Base-by-base conservation (phyloP, 176 grass and related monocot genomes). In the Bolboschoenus planiculmis region DNA sequence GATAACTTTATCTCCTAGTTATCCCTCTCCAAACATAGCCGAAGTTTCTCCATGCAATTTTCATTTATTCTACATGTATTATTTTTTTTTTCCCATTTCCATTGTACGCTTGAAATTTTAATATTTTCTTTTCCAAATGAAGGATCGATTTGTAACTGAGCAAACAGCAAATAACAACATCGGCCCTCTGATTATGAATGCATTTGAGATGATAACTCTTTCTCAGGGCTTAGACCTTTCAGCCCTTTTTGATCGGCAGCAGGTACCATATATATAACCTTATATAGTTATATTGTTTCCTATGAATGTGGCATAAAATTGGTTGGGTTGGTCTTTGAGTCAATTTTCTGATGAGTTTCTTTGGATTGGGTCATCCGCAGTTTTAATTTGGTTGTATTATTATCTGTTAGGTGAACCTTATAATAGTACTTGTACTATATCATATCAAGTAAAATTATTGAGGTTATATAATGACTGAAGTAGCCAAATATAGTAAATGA, bases 131-230 rank as follows among this genome's bases (percentile, higher is more conserved):
- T 79, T 82, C 35, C 85, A 83, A 55, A 83, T 84, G 61, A 86
- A 99, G 96, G 96, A 95, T 40, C 88, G 88, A 84, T 95, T 90
- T 85, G 96, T 95, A 23, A 85, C 92, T 65, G 92, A 98, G 81
- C 84, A 91, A 79, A 85, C 94, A 30, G 79, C 31, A 88, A 86
- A 27, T 84, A 84, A 83, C 39, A 85, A 93, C 75, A 87, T 66
- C 37, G 90, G 91, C 18, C 96, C 96, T 83, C 87, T 99, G 77
- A 84, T 95, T 82, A 99, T 99, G 96, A 99, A 99, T 95, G 96
- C 96, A 46, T 99, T 99, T 83, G 96, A 99, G 89, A 95, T 99
- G 92, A 99, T 99, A 88, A 91, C 92, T 40, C 77, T 99, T 78
- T 99, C 96, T 85, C 90, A 95, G 84, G 96, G 96, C 56, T 90